Evolutionary conservation across 2,329 filamentous ascomycete species (phyloP), one percentile per base, ranked within the genome.

Genomic region (Neofusicoccum ribis): DNA sequence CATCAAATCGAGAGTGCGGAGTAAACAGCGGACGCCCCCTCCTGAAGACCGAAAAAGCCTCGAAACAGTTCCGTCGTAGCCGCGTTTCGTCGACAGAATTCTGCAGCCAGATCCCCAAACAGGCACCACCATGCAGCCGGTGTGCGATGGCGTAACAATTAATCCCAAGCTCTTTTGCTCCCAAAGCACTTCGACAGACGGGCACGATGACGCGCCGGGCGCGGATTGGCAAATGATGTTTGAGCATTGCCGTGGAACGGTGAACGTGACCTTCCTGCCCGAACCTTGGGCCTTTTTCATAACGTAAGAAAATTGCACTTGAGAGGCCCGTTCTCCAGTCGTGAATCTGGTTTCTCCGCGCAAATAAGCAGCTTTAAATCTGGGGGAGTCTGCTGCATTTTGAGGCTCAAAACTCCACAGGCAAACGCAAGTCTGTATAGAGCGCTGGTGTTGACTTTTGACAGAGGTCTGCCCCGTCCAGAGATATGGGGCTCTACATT

Each of bases 321-420:
- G 36, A 46, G n/a, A 47, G 51, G 43, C 8, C 41, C 50, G 62
- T 64, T 47, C 34, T 20, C 37, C 43, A 11, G 7, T 39, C 15
- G 9, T 56, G n/a, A 23, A 23, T 58, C 34, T 9, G 41, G 15
- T 64, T 64, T 64, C 62, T 64, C 62, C 62, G 62, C 62, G 51
- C 50, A 56, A 23, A 8, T 44, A 15, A 36, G 9, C 5, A 23
- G 17, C 39, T 12, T 1, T 14, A 41, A 54, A 58, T 54, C 41
- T n/a, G 41, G 39, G 50, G 41, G n/a, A 58, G 31, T 37, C 14
- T 8, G 17, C 3, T 3, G 5, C n/a, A 20, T 12, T 12, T 17
- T 36, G 17, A 23, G 39, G 49, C 41, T 20, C 49, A 37, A 36
- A 5, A 7, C 6, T 8, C 23, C 3, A 31, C 3, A 15, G 11